phyloP scores from a whole-genome alignment of 163 green algal genomes.

The Botryococcus braunii region DNA sequence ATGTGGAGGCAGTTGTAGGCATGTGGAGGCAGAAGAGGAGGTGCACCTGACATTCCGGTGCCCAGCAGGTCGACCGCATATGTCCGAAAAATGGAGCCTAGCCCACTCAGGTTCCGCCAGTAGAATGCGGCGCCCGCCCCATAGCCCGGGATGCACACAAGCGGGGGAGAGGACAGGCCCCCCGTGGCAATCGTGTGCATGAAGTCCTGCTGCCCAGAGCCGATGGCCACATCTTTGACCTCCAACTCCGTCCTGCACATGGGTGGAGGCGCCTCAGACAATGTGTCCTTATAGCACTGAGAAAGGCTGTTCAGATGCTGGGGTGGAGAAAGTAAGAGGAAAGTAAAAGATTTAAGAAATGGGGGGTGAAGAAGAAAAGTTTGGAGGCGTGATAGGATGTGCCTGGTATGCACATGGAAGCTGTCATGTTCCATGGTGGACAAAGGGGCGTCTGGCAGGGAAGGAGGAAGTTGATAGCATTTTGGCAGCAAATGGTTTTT shows the following conservation, averaged over 20 bases:
- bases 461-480: too few species aligned
- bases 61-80: slow-evolving; percentile 73
- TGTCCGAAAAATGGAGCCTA: slow-evolving; percentile 42
- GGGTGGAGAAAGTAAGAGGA: too few species aligned
- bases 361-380: too few species aligned
- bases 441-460: too few species aligned
- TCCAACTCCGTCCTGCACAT: slow-evolving; percentile 27
- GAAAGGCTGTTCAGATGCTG: not conserved
- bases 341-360: not conserved
- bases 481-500: too few species aligned
- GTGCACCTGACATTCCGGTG: slow-evolving; percentile 61
- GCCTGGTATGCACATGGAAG: not conserved
- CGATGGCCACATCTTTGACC: slow-evolving; percentile 41
- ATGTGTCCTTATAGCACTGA: not conserved
- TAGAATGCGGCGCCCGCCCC: slow-evolving; percentile 60
- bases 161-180: slow-evolving; percentile 10
- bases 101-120: slow-evolving; percentile 52
- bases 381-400: not conserved
- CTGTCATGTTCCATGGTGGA: not conserved
- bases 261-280: not conserved
- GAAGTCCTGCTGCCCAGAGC: slow-evolving; percentile 42
- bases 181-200: slow-evolving; percentile 60
- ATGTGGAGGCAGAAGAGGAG: too few species aligned
- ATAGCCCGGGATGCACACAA: slow-evolving; percentile 67
- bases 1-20: too few species aligned